These are phyloP conservation scores for Penicillium olsonii DNA, from an alignment of 2,329 filamentous ascomycete species.

Conservation along the genomic window DNA sequence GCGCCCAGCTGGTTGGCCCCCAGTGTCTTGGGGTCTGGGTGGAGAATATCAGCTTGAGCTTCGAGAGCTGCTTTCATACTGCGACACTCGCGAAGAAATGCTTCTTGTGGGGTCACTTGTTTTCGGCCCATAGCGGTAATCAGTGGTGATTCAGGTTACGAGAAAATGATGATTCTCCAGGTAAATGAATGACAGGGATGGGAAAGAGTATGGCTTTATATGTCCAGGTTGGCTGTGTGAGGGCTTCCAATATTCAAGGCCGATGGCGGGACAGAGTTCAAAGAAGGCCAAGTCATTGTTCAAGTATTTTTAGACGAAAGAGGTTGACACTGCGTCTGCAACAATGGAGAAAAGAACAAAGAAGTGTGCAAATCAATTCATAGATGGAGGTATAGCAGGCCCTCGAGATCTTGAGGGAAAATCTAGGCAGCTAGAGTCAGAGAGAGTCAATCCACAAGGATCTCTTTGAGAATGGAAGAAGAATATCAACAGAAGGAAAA, in stretches of 20 bases:
- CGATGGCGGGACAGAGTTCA: neutral
- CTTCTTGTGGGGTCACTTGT: neutral
- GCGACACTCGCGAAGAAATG: neutral
- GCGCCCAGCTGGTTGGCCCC: neutral
- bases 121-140: neutral
- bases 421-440: too few relatives aligned
- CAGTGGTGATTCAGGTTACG: neutral
- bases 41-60: neutral
- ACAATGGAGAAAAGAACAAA: too few relatives aligned
- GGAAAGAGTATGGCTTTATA: too few relatives aligned
- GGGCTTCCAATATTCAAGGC: too few relatives aligned
- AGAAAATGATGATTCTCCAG: neutral
- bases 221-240: too few relatives aligned
- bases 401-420: too few relatives aligned
- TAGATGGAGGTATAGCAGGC: too few relatives aligned
- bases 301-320: neutral
- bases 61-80: neutral
- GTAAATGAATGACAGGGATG: neutral
- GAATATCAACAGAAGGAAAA: neutral
- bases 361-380: too few relatives aligned
- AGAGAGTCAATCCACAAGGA: too few relatives aligned
- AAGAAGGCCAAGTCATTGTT: neutral
- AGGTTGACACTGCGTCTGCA: too few relatives aligned
- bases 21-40: neutral
- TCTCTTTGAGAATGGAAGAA: too few relatives aligned